These are phyloP conservation scores for Mycena metata DNA, from an alignment of 768 basidiomycete species.

Conservation along the genomic window DNA sequence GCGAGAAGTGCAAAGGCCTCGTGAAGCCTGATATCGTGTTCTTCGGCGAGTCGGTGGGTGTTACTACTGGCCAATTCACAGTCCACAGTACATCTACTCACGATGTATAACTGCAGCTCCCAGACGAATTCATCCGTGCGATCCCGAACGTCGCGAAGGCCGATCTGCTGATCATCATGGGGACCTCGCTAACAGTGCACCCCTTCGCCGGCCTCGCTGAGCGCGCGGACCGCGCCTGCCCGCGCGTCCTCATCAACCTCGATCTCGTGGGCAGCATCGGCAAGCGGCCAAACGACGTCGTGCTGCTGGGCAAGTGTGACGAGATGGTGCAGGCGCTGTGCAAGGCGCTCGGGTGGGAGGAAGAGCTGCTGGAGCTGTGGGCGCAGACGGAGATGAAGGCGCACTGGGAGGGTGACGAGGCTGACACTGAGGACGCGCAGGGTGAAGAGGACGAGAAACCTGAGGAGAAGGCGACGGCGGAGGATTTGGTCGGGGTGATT, in stretches of 20 bases:
- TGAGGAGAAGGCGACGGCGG: slow-evolving; percentile 35
- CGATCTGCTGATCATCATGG: slow-evolving; percentile 91
- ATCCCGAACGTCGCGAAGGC: slow-evolving; percentile 70
- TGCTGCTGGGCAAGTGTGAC: slow-evolving; percentile 81
- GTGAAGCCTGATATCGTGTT: slow-evolving; percentile 97
- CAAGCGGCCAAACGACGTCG: slow-evolving; percentile 65
- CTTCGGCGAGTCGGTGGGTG: slow-evolving; percentile 73
- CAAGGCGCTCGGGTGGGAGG: slow-evolving; percentile 80
- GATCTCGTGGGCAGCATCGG: slow-evolving; percentile 83
- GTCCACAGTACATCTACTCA: too few species aligned
- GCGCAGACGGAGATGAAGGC: slow-evolving; percentile 55
- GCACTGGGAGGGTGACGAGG: slow-evolving; percentile 25
- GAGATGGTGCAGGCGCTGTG: slow-evolving; percentile 72
- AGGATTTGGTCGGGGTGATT: slow-evolving; percentile 47
- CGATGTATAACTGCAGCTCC: slow-evolving; percentile 64
- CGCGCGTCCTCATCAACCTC: slow-evolving; percentile 91
- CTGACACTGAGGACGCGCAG: slow-evolving; percentile 39
- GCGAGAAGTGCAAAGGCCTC: slow-evolving; percentile 75
- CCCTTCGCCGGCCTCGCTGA: slow-evolving; percentile 87
- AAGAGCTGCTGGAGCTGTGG: slow-evolving; percentile 71
- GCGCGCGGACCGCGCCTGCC: slow-evolving; percentile 68
- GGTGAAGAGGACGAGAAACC: slow-evolving; percentile 8
- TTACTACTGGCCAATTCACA: too few species aligned
- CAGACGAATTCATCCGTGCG: slow-evolving; percentile 72
- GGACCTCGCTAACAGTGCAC: slow-evolving; percentile 89